These are phyloP conservation scores for Pinus tabuliformis DNA, from an alignment of 75 land plant genomes.

Conservation along the genomic window DNA sequence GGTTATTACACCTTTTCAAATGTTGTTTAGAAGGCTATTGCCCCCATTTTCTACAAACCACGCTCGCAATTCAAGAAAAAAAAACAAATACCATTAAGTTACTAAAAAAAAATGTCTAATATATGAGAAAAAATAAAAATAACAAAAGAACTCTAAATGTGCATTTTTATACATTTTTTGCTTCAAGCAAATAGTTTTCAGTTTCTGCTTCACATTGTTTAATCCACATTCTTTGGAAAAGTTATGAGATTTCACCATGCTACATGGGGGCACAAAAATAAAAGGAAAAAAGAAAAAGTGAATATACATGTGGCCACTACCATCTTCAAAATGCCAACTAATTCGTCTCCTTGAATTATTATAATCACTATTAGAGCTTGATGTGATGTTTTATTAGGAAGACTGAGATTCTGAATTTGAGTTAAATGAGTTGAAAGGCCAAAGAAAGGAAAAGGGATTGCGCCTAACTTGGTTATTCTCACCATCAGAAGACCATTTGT, in stretches of 20 bases:
- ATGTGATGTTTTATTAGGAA: constrained; percentile 22
- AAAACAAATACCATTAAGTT: not conserved
- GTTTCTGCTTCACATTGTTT: constrained; percentile 52
- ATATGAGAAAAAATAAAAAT: not conserved
- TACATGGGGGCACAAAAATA: constrained; percentile 12
- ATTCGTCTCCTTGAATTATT: constrained; percentile 11
- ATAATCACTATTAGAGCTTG: constrained; percentile 16
- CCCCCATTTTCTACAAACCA: constrained; percentile 52
- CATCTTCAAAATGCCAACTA: constrained; percentile 40
- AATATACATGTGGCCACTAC: not conserved
- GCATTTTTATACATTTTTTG: constrained; percentile 40
- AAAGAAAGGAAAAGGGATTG: constrained; percentile 34
- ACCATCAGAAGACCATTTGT: not conserved
- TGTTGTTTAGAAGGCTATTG: constrained; percentile 36
- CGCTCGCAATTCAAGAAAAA: constrained; percentile 25
- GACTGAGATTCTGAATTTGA: constrained; percentile 25
- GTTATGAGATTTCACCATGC: constrained; percentile 66
- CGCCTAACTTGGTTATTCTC: constrained; percentile 29
- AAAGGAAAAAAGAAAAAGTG: not conserved
- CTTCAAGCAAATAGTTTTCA: constrained; percentile 66
- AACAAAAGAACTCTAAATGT: not conserved
- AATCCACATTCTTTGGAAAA: constrained; percentile 61
- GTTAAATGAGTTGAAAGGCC: constrained; percentile 53
- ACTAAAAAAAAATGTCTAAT: too few relatives aligned
- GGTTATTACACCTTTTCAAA: constrained; percentile 35